A percentile compares a stretch with the other conserved stretches of the same genome.
phyloP scores from a whole-genome alignment of 2,329 filamentous ascomycete genomes.

The Botrytis fabae region DNA sequence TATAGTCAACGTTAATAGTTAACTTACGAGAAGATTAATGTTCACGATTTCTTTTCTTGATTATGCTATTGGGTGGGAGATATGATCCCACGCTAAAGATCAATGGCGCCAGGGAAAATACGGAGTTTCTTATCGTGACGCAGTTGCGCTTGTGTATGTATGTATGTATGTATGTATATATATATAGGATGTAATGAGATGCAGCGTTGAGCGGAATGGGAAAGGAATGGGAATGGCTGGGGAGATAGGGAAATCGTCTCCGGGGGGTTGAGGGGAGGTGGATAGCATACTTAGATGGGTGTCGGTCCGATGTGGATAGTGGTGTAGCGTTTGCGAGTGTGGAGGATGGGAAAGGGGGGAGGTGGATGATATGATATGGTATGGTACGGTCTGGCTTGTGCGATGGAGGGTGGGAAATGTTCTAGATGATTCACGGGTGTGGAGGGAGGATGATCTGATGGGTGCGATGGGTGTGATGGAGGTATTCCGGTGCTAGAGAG shows the following conservation, averaged over 20 bases:
- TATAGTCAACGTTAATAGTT: too few relatives aligned
- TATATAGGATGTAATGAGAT: background rate
- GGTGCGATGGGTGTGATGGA: background rate
- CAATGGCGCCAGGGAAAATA: background rate
- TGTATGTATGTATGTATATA: background rate
- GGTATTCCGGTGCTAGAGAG: background rate
- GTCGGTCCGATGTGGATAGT: background rate
- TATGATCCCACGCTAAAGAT: background rate
- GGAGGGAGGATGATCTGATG: background rate
- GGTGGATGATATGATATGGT: background rate
- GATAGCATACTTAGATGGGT: background rate
- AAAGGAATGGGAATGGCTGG: background rate
- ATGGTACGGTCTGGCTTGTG: too few relatives aligned
- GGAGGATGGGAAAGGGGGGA: background rate
- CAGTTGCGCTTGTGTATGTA: background rate
- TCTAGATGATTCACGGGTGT: background rate
- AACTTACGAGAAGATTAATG: background rate
- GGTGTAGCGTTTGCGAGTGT: background rate
- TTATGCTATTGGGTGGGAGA: background rate
- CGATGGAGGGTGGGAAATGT: background rate
- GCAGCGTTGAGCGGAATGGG: background rate
- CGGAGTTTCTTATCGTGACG: background rate
- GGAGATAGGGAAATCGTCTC: background rate
- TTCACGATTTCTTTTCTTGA: background rate
- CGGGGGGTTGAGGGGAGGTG: background rate